These are phyloP conservation scores for Fusarium devonianum DNA, from an alignment of 2,329 filamentous ascomycete genomes.

Conservation along the genomic window DNA sequence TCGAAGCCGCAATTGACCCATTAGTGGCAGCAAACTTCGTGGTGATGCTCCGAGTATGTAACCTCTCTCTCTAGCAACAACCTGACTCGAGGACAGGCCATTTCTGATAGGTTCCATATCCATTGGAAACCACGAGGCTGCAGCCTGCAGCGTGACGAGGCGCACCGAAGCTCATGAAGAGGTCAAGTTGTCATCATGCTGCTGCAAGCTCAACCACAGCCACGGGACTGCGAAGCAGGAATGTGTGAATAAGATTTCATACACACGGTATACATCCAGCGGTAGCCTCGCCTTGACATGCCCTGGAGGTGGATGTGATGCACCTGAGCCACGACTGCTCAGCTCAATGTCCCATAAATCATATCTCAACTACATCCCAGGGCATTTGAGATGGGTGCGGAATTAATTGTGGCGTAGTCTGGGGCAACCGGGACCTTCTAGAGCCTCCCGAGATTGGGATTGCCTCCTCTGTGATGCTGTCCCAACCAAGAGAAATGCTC, in stretches of 20 bases:
- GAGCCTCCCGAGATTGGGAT: constrained; percentile 29
- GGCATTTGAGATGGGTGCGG: neutral
- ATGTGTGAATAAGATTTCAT: constrained; percentile 3
- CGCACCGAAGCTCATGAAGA: constrained; percentile 24
- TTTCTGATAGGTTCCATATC: neutral
- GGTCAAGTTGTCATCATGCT: constrained; percentile 26
- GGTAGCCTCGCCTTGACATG: constrained; percentile 22
- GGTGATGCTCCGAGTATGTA: neutral
- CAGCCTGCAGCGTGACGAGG: no score
- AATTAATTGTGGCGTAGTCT: constrained; percentile 18
- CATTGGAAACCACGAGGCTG: constrained; percentile 3
- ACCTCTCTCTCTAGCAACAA: neutral
- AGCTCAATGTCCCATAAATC: constrained; percentile 16
- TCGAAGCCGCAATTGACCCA: neutral
- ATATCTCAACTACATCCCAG: constrained; percentile 16
- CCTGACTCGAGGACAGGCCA: neutral
- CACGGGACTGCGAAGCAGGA: constrained; percentile 6
- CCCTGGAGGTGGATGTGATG: no score
- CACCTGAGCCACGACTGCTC: constrained; percentile 19
- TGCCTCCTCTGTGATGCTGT: constrained; percentile 9
- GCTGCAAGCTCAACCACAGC: constrained; percentile 10
- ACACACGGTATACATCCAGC: constrained; percentile 25
- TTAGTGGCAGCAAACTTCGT: constrained; percentile 2
- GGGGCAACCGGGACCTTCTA: constrained; percentile 28
- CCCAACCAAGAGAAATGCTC: no score